Evolutionary conservation across 352 stramenopile species (phyloP), one percentile per base, ranked within the genome.

Genomic region (Phytophthora multivora): DNA sequence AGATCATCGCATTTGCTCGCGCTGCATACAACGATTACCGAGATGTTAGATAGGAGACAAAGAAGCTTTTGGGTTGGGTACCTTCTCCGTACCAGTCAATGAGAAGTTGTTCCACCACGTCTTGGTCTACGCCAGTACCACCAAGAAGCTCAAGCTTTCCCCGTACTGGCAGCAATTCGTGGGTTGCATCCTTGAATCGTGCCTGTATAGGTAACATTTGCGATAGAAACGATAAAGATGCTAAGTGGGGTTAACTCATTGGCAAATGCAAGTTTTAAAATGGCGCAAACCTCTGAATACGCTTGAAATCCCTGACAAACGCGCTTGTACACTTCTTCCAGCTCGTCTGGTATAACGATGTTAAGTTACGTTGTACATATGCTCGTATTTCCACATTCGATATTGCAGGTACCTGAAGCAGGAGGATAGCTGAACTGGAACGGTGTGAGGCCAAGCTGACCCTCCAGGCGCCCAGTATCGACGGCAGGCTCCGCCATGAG

Each of bases 101-200:
- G 13, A 94, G 71, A 0, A 96, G 73, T 46, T 93, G 57, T 1
- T 94, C 81, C 7, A 92, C 51, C 12, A 96, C 60, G 43, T 94
- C 87, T 40, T 90, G 79, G 59, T 93, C 76, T 16, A 91, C 75
- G 12, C 63, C 66, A 4, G 84, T 92, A 38, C 83, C 85, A 23
- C 87, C 85, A 26, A 96, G 77, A n/a, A 92, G 55, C n/a, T 72
- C 63, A 30, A 89, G 67, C 43, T 82, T 86, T 49, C 80, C 80
- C 18, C 85, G 87, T 13, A 90, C 73, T 4, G 73, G 72, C 13
- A 94, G 52, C 19, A 96, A 36, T 18, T 69, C 54, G 51, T 83
- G 42, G 4, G 77, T 79, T 3, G 85, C 85, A 42, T 85, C 74
- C 57, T 88, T 64, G 48, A 76, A 94, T 23, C 73, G 65, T 12